phyloP scores from a whole-genome alignment of 345 rosid species.

The Cardiospermum halicacabum region DNA sequence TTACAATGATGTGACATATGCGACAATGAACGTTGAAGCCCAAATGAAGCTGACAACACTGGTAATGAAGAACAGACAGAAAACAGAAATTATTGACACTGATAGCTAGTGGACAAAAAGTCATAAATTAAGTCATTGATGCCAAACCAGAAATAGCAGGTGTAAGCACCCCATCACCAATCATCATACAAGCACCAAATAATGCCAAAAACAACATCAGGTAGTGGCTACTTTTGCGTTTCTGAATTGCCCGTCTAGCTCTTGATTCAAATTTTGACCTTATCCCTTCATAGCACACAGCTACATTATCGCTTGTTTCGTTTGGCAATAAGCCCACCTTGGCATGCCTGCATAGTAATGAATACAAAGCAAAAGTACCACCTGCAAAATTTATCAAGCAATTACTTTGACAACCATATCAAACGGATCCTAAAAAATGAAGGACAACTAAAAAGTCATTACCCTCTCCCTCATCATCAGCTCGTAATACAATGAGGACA shows the following conservation, averaged over 20 bases:
- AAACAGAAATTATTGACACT: neutral
- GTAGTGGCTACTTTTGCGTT: conserved; percentile 40
- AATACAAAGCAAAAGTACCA: conserved; percentile 59
- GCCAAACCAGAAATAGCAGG: conserved; percentile 59
- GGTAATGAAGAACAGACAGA: conserved; percentile 10
- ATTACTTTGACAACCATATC: neutral
- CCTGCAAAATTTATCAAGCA: conserved; percentile 34
- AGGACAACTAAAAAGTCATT: conserved; percentile 3
- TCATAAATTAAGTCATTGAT: neutral
- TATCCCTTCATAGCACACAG: conserved; percentile 19
- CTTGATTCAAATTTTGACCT: conserved; percentile 31
- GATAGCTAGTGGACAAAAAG: neutral
- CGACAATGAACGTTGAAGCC: conserved; percentile 36
- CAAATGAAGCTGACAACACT: conserved; percentile 54
- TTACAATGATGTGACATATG: conserved; percentile 36
- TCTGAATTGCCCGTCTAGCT: conserved; percentile 38
- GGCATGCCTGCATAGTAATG: conserved; percentile 50
- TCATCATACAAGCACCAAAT: conserved; percentile 59
- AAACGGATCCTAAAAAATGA: neutral
- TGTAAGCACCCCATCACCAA: conserved; percentile 51
- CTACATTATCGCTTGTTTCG: conserved; percentile 24
- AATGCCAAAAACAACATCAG: conserved; percentile 47
- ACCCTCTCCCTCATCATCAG: conserved; percentile 66
- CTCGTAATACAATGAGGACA: conserved; percentile 45
- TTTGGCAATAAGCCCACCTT: conserved; percentile 53